Evolutionary conservation across 1,139 yeast species (phyloP).

Genomic region (Saccharomyces hybrid): DNA sequence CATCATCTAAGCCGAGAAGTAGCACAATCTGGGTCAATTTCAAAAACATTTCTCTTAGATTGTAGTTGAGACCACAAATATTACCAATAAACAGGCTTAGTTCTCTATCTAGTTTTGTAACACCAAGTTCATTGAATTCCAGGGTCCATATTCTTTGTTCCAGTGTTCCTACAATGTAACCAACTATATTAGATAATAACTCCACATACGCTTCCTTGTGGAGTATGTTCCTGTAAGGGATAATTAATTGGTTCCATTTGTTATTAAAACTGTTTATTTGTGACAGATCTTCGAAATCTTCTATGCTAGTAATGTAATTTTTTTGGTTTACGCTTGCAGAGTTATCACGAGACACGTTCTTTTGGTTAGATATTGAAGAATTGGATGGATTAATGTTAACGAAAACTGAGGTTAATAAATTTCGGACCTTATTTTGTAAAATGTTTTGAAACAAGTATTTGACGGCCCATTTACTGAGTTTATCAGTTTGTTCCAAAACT

Average conservation of each 20-base stretch:
- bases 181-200: constrained; percentile 46
- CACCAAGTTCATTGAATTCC: constrained; percentile 74
- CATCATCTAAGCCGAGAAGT: constrained; percentile 78
- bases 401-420: constrained; percentile 17
- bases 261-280: constrained; percentile 42
- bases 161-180: constrained; percentile 42
- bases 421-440: constrained; percentile 18
- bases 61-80: constrained; percentile 55
- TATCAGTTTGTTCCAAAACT: constrained; percentile 20
- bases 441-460: constrained; percentile 26
- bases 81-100: constrained; percentile 65
- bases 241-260: constrained; percentile 58
- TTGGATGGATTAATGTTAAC: constrained; percentile 9
- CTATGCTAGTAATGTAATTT: constrained; percentile 24
- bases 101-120: constrained; percentile 78
- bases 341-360: neutral
- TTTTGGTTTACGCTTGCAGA: constrained; percentile 12
- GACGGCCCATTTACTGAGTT: constrained; percentile 26
- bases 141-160: constrained; percentile 65
- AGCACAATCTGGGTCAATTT: constrained; percentile 78
- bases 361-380: neutral
- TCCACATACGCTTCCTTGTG: constrained; percentile 44
- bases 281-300: constrained; percentile 34
- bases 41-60: constrained; percentile 67
- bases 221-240: constrained; percentile 57